Conservation (phyloP, 2,329 filamentous ascomycete genomes). For the Aspergillus flavus region DNA sequence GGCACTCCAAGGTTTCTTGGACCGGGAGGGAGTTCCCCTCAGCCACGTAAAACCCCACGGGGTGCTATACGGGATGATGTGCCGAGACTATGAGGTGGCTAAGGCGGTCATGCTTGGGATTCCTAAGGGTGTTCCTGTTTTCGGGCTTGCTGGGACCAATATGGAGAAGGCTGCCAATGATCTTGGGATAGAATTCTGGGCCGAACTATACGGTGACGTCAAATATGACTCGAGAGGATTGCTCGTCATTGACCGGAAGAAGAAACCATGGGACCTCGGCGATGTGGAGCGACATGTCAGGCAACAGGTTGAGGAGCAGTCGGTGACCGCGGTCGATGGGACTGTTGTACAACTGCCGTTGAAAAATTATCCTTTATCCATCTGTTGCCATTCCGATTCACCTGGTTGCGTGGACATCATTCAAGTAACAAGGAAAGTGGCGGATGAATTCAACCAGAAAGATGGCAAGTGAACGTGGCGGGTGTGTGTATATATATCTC, state of each 20-base stretch:
- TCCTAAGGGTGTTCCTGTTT: conserved; percentile 54
- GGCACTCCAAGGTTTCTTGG: conserved; percentile 61
- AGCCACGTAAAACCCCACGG: conserved; percentile 67
- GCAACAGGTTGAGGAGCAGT: conserved; percentile 46
- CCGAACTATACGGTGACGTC: conserved; percentile 60
- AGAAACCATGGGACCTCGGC: conserved; percentile 51
- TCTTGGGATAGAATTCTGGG: conserved; percentile 55
- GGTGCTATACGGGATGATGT: conserved; percentile 61
- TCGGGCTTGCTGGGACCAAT: conserved; percentile 57
- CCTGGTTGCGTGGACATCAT: conserved; percentile 51
- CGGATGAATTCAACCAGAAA: conserved; percentile 47
- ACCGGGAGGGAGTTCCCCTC: conserved; percentile 57
- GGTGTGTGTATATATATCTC: neutral
- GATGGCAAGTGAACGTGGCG: conserved; percentile 12
- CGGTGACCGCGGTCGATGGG: conserved; percentile 47
- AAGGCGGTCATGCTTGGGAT: conserved; percentile 57
- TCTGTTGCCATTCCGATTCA: conserved; percentile 53
- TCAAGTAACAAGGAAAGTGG: conserved; percentile 41
- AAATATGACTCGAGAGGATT: conserved; percentile 56
- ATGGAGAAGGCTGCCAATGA: conserved; percentile 59
- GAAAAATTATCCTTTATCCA: conserved; percentile 45
- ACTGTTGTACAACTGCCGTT: conserved; percentile 42
- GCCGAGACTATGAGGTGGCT: conserved; percentile 54
- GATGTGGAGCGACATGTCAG: conserved; percentile 46
- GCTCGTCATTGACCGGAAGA: conserved; percentile 61